phyloP scores from a whole-genome alignment of 2,329 filamentous ascomycete genomes.

The Lomentospora prolificans region DNA sequence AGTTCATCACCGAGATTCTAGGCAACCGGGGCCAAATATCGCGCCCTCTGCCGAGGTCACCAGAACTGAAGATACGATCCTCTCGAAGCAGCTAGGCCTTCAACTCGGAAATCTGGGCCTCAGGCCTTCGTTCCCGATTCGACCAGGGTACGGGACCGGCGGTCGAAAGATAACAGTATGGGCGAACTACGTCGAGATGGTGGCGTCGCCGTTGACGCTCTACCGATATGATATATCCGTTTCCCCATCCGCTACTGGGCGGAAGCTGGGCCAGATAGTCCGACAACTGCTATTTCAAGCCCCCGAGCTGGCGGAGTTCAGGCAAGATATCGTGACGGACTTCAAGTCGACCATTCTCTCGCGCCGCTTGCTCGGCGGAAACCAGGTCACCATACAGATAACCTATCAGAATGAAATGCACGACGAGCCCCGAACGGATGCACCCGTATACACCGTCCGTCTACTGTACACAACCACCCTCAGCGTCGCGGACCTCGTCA shows the following conservation, averaged over 20 bases:
- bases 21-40: slow-evolving; percentile 7
- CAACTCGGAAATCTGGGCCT: slow-evolving; percentile 3
- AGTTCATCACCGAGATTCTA: neutral
- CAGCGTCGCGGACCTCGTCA: slow-evolving; percentile 15
- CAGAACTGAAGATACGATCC: neutral
- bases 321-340: slow-evolving; percentile 11
- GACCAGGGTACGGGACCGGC: slow-evolving; percentile 37
- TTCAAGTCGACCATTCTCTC: slow-evolving; percentile 28
- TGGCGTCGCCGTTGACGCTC: slow-evolving; percentile 23
- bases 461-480: slow-evolving; percentile 18
- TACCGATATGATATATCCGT: slow-evolving; percentile 37
- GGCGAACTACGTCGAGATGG: slow-evolving; percentile 44
- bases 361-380: slow-evolving; percentile 13
- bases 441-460: slow-evolving; percentile 14
- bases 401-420: slow-evolving; percentile 21
- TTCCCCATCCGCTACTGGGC: slow-evolving; percentile 13
- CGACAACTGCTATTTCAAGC: slow-evolving; percentile 20
- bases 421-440: slow-evolving; percentile 15
- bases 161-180: slow-evolving; percentile 36
- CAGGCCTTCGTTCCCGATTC: slow-evolving; percentile 26
- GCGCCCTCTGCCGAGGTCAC: slow-evolving; percentile 8
- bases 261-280: slow-evolving; percentile 5
- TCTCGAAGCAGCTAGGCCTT: neutral
- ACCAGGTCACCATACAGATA: slow-evolving; percentile 8
- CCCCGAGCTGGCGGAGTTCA: slow-evolving; percentile 31